Base-by-base conservation (phyloP, 768 basidiomycete genomes). In the Leucocoprinus birnbaumii region DNA sequence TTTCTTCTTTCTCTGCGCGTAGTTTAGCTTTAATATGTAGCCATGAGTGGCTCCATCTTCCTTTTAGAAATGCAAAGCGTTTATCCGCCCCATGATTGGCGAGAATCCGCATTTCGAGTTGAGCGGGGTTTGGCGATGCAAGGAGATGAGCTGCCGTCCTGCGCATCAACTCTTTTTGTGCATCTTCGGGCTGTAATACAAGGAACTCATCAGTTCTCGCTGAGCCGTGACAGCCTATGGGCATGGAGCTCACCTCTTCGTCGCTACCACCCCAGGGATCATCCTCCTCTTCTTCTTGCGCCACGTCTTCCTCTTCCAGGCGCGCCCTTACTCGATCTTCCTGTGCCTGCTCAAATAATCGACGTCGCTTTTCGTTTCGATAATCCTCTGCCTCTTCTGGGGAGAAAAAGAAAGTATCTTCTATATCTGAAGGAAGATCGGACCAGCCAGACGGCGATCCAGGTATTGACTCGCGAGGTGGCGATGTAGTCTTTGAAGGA, bases 91-190 rank as follows among this genome's bases (percentile, higher is more conserved):
- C 87, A 63, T 95, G 82, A 61, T 96, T 93, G 9, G 94, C 86
- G 14, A 96, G 73, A 61, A 97, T 94, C 5, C 93, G 82, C 78
- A 94, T 85, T 67, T 94, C 92, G 21, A 96, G 77, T 59, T 93
- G 85, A 0, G 85, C 82, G 14, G 90, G 80, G 62, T 94, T 93
- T 1, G 86, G 83, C 1, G 92, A 88, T 6, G 82, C 69, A 22
- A 78, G 64, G 27, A 95, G 69, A 57, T 92, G 89, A 11, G 65
- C 59, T 0, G 89, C 89, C 0, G 93, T 95, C 50, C 86, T 81
- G 10, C 72, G 69, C 84, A 97, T 94, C 10, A 94, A 75, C 2
- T 80, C 78, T 47, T 66, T 74, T 61, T 87, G 83, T 0, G 70
- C 21, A 14, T 82, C 80, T 54, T 84, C 83, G 14, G 85, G 87